These are phyloP conservation scores for Conticribra guillardii DNA, from an alignment of 108 stramenopile genomes.

Conservation along the genomic window DNA sequence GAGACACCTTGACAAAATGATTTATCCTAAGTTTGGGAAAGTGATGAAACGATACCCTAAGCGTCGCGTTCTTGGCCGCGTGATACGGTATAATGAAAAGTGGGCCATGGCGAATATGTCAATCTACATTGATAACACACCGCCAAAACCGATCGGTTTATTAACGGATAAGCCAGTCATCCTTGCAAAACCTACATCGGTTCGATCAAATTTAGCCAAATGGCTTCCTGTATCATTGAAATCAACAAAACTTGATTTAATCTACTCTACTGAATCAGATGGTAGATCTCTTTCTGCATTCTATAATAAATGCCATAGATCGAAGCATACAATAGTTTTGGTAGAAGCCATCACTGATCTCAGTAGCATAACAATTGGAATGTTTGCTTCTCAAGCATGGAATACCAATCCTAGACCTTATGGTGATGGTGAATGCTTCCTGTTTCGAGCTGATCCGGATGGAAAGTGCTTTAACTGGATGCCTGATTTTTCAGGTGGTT, in stretches of 20 bases:
- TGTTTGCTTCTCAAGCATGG: slow-evolving; percentile 86
- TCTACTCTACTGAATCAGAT: slow-evolving; percentile 80
- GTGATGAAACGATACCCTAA: slow-evolving; percentile 65
- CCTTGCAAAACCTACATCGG: slow-evolving; percentile 58
- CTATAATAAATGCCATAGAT: slow-evolving; percentile 54
- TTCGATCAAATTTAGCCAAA: slow-evolving; percentile 61
- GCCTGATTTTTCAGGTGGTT: slow-evolving; percentile 39
- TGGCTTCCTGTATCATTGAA: slow-evolving; percentile 75
- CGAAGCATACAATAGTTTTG: slow-evolving; percentile 73
- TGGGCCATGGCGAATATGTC: slow-evolving; percentile 50
- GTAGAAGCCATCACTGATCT: slow-evolving; percentile 58
- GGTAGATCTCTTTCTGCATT: slow-evolving; percentile 77
- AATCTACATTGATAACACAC: slow-evolving; percentile 33
- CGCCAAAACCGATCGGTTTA: slow-evolving; percentile 52
- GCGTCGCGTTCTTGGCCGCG: slow-evolving; percentile 66
- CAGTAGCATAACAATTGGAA: slow-evolving; percentile 61
- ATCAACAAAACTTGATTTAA: slow-evolving; percentile 75
- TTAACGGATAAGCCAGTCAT: slow-evolving; percentile 28
- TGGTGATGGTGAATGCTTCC: slow-evolving; percentile 82
- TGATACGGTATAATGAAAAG: slow-evolving; percentile 72
- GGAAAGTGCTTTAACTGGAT: slow-evolving; percentile 79
- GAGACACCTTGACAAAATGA: slow-evolving; percentile 54
- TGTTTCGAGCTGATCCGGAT: slow-evolving; percentile 75
- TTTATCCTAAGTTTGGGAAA: slow-evolving; percentile 71
- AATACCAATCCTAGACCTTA: slow-evolving; percentile 56